These are phyloP conservation scores for Moesziomyces antarcticus DNA, from an alignment of 1,284 basidiomycete genomes.

Conservation along the genomic window DNA sequence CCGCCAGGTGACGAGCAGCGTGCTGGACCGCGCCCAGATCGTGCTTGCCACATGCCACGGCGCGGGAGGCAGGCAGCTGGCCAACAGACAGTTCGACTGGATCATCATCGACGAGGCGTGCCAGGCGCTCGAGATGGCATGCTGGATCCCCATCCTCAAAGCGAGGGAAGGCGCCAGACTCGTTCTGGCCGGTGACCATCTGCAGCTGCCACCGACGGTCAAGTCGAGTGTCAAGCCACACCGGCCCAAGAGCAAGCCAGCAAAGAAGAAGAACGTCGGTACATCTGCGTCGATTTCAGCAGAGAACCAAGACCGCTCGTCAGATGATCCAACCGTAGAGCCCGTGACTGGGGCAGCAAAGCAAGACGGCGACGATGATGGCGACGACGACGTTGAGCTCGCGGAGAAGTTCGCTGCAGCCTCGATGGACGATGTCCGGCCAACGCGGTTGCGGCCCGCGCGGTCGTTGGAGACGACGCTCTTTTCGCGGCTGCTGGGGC, in stretches of 20 bases:
- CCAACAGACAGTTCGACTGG: conserved; percentile 77
- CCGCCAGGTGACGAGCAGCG: conserved; percentile 80
- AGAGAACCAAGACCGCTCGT: conserved; percentile 10
- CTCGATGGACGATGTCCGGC: background rate
- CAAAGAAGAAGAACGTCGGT: background rate
- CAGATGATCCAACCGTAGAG: conserved; percentile 2
- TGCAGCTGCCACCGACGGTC: conserved; percentile 86
- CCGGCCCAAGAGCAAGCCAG: background rate
- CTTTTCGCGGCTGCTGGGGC: conserved; percentile 87
- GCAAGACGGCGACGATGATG: conserved; percentile 6
- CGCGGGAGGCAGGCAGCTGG: conserved; percentile 49
- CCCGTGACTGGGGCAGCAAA: conserved; percentile 10
- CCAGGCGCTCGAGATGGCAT: conserved; percentile 93
- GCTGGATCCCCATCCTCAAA: conserved; percentile 89
- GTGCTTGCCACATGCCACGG: conserved; percentile 94
- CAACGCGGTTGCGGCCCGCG: conserved; percentile 73
- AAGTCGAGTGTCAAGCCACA: conserved; percentile 51
- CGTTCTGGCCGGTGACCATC: conserved; percentile 69
- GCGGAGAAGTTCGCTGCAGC: conserved; percentile 8
- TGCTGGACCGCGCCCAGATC: conserved; percentile 82
- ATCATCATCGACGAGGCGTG: conserved; percentile 92
- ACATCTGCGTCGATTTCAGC: background rate
- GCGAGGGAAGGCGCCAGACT: conserved; percentile 39
- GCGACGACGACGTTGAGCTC: background rate
- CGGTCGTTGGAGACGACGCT: conserved; percentile 85